Base-by-base conservation (phyloP, 1,139 yeast genomes). In the Scheffersomyces titani region DNA sequence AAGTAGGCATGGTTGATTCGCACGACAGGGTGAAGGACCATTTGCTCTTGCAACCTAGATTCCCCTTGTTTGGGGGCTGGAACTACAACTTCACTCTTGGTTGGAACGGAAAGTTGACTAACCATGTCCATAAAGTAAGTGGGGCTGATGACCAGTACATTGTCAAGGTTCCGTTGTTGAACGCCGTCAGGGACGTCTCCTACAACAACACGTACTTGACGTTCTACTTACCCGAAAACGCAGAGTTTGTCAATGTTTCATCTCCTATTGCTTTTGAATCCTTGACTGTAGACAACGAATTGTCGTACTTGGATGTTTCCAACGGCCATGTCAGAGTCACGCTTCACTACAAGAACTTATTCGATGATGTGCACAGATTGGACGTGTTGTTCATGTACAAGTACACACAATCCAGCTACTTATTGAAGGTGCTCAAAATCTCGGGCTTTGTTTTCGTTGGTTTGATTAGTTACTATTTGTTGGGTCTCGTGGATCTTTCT, bases 41-140 rank as follows among this genome's bases (percentile, higher is more conserved):
- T 59, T 75, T 92, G 56, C 78, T 87, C 49, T 72, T 94, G 62
- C 86, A 83, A 67, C 99, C 99, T 56, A 83, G 99, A 70, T 94
- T 81, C 77, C 99, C 99, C 13, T 68, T 94, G 7, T 90, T 92
- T 74, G 99, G 99, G 52, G 96, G 93, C 49, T 94, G 99, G 99
- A 84, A 88, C 66, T 94, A 92, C 75, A 92, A 94, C 74, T 94
- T 92, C 78, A 94, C 99, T 20, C 76, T 94, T 66, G 98, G 98
- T 6, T 96, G 97, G 97, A 85, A 88, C 56, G 83, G 85, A 62
- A 76, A 80, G 48, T 74, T 92, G 51, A 69, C 76, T 30, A 75
- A 83, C 52, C 86, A 81, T 64, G 77, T 92, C 57, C 85, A 75
- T 63, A 70, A 71, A 59, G 63, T 76, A 16, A 63, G 71, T 21